Base-by-base conservation (phyloP, 257 asterid species). In the Orobanche coerulescens region DNA sequence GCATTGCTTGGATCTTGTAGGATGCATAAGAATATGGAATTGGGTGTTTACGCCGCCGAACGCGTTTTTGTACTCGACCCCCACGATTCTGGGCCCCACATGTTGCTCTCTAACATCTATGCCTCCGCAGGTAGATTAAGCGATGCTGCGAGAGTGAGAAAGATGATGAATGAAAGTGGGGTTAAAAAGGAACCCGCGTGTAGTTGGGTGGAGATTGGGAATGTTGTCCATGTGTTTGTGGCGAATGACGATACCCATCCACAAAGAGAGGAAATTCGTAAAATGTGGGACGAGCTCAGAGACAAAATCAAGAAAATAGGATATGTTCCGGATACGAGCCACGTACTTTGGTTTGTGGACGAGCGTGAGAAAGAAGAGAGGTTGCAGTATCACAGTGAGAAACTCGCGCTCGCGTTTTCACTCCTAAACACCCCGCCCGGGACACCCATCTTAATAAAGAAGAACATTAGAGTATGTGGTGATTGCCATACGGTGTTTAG, bases 1-100 rank as follows among this genome's bases (percentile, higher is more conserved):
- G 89, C 94, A 22, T 58, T 90, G 77, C 94, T 90, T 31, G 96
- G 97, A 58, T 95, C 97, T 60, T 84, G 95, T 66, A 78, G 94
- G 61, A 81, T 79, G 87, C 89, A 90, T 55, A 83, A 76, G 73
- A 81, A 90, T 31, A 72, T 73, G 80, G 85, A 83, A 30, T 61
- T 83, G 72, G 96, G 94, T 2, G 80, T 64, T 47, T 83, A 60
- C 60, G 97, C 96, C 5, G 96, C 94, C 6, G 90, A 86, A 74
- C 84, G 68, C 28, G 94, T 85, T 22, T 83, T 90, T 58, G 84
- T 84, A 67, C 91, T 90, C 1, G 96, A 90, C 56, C 96, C 94
- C 4, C 65, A 52, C 18, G 97, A 90, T 64, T 87, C 91, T 0
- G 97, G 97, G 2, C 94, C 97, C 22, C 95, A 79, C 50, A 68